Percentiles rank a stretch among this genome's conserved stretches.
These are phyloP conservation scores for Nicotiana tomentosiformis DNA, from an alignment of 257 asterid species.

Conservation along the genomic window DNA sequence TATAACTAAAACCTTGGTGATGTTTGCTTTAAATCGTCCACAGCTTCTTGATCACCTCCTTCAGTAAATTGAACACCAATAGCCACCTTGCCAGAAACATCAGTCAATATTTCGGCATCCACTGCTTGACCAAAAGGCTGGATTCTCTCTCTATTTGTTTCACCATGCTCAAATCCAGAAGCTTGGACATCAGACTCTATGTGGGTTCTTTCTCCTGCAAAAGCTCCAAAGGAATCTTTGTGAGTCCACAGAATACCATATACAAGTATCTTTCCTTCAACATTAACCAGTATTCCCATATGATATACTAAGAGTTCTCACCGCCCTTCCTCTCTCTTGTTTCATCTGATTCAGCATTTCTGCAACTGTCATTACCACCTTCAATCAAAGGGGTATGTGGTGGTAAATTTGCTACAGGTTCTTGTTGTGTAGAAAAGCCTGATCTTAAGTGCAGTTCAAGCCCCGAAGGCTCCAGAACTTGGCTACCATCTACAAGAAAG, in stretches of 20 bases:
- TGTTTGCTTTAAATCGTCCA: constrained; percentile 21
- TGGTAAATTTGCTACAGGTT: constrained; percentile 23
- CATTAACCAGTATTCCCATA: constrained; percentile 9
- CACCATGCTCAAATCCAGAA: constrained; percentile 21
- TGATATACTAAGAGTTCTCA: constrained; percentile 31
- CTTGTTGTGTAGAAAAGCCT: constrained; percentile 27
- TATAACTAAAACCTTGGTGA: constrained; percentile 48
- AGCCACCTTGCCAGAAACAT: constrained; percentile 31
- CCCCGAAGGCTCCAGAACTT: constrained; percentile 40
- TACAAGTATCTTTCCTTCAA: constrained; percentile 17
- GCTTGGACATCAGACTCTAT: constrained; percentile 27
- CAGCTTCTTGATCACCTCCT: constrained; percentile 29
- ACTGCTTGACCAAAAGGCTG: constrained; percentile 28
- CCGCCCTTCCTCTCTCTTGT: constrained; percentile 34
- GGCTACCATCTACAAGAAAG: constrained; percentile 40
- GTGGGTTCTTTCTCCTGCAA: constrained; percentile 54
- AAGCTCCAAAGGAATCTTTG: constrained; percentile 29
- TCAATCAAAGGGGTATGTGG: constrained; percentile 2
- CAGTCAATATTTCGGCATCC: constrained; percentile 21
- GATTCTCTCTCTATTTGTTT: constrained; percentile 23
- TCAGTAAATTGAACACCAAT: constrained; percentile 14
- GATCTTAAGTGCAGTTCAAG: constrained; percentile 25
- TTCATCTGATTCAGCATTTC: constrained; percentile 23
- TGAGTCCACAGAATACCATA: not conserved
- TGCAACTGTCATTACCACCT: constrained; percentile 23